Evolutionary conservation across 805 yeast genomes (phyloP), one percentile per base, ranked within the genome.

Genomic region (Metschnikowia lunata): DNA sequence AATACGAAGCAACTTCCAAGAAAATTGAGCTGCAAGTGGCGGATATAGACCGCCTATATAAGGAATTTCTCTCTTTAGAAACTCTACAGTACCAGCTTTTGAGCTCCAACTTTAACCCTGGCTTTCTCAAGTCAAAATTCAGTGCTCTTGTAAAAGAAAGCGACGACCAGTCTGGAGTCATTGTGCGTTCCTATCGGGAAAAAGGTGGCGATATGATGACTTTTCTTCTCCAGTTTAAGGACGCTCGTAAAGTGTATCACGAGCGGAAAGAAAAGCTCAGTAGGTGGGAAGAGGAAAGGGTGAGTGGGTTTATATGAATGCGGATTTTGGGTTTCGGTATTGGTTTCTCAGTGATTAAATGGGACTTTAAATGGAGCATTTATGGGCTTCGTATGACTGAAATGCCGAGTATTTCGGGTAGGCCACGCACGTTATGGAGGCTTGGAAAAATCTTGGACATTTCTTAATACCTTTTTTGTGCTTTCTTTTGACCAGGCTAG

Each of bases 241-340:
- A 50, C 26, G 40, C 52, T 18, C 47, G 72, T 30, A 60, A 56
- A 45, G 29, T 32, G 37, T 69, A 67, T 48, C 74, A 71, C 51
- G 48, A 60, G 15, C 54, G 69, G 29, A 54, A 50, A 37, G 75
- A 71, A 49, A 69, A 68, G 51, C 48, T 69, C 45, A 57, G 66
- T 47, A 46, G 76, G 31, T 71, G 75, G 74, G 58, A 66, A 28
- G 76, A 71, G 45, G 75, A 71, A 45, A 50, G 76, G 29, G 73
- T 70, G 0, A 60, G 68, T 29, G 75, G 76, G n/a, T 61, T 67
- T 36, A 51, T 63, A n/a, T 60, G 46, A 29, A 29, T 12, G n/a
- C 6, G 12, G 23, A 3, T 3, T 18, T 5, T 18, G 23, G 23
- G 23, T 18, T 18, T 18, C 23, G 3, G 23, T 18, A 5, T 3